Conservation (phyloP, 2,329 filamentous ascomycete species). For the Tolypocladium album region DNA sequence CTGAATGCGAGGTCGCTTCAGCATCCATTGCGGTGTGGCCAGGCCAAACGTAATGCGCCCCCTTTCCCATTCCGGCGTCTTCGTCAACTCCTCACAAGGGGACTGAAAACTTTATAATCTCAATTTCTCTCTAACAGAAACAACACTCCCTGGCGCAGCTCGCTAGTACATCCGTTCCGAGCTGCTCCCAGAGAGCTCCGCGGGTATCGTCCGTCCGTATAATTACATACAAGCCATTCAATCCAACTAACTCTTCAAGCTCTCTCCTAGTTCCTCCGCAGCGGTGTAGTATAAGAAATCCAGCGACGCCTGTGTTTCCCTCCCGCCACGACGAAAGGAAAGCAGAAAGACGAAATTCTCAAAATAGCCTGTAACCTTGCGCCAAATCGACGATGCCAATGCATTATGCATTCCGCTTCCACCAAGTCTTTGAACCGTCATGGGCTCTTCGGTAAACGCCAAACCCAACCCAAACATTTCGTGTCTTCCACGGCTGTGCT, state of each 20-base stretch:
- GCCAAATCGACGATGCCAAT: neutral
- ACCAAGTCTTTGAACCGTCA: neutral
- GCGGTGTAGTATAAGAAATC: neutral
- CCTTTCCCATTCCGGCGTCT: neutral
- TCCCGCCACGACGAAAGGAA: neutral
- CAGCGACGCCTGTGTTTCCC: neutral
- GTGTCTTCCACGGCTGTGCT: neutral
- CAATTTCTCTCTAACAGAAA: neutral
- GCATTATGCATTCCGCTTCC: neutral
- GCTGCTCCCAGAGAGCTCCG: slow-evolving; percentile 1
- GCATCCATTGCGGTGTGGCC: neutral
- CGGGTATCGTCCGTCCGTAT: slow-evolving; percentile 4
- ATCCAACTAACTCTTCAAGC: neutral
- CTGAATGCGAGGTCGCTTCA: neutral
- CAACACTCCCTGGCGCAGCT: neutral
- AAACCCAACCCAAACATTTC: neutral
- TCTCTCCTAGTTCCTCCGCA: neutral
- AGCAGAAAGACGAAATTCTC: neutral
- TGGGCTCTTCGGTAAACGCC: neutral
- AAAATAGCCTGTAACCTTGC: neutral
- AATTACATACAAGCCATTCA: slow-evolving; percentile 2
- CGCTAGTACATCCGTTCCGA: neutral
- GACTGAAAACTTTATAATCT: neutral
- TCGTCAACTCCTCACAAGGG: neutral
- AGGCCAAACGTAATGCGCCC: neutral